These are phyloP conservation scores for Penicillium italicum DNA, from an alignment of 2,329 filamentous ascomycete species.

Conservation along the genomic window DNA sequence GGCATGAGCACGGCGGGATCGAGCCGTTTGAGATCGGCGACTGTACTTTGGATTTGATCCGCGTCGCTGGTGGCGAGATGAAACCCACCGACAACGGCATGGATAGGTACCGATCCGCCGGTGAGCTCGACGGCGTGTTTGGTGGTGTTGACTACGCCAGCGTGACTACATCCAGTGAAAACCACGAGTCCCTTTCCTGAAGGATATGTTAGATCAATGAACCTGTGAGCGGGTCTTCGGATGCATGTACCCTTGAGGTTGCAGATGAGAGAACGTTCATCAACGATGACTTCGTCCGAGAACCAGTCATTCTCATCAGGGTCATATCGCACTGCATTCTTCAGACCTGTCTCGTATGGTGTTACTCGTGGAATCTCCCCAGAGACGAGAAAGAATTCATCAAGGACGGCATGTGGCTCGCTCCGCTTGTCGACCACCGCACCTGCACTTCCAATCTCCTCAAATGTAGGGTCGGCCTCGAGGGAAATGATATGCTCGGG, in stretches of 20 bases:
- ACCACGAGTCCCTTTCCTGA: conserved; percentile 52
- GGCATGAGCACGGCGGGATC: conserved; percentile 51
- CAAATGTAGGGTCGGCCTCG: conserved; percentile 52
- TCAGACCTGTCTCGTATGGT: conserved; percentile 49
- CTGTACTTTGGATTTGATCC: conserved; percentile 44
- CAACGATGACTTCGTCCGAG: conserved; percentile 49
- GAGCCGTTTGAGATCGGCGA: conserved; percentile 49
- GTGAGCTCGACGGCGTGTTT: conserved; percentile 46
- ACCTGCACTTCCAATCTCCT: conserved; percentile 46
- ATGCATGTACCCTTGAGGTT: conserved; percentile 47
- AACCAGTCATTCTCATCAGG: conserved; percentile 43
- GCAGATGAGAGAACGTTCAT: conserved; percentile 55
- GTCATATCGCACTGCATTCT: conserved; percentile 45
- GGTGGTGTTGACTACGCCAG: conserved; percentile 53
- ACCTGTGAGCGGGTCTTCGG: neutral
- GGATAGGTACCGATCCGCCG: conserved; percentile 39
- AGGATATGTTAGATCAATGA: neutral
- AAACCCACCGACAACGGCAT: conserved; percentile 54
- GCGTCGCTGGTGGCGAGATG: conserved; percentile 50
- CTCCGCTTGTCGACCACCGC: conserved; percentile 39
- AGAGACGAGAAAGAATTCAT: conserved; percentile 52
- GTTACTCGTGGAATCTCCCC: conserved; percentile 52
- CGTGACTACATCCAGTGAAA: conserved; percentile 56
- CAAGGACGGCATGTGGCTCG: conserved; percentile 47
- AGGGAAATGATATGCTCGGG: conserved; percentile 46